These are phyloP conservation scores for Periglandula ipomoeae DNA, from an alignment of 2,329 filamentous ascomycete genomes.

Conservation along the genomic window DNA sequence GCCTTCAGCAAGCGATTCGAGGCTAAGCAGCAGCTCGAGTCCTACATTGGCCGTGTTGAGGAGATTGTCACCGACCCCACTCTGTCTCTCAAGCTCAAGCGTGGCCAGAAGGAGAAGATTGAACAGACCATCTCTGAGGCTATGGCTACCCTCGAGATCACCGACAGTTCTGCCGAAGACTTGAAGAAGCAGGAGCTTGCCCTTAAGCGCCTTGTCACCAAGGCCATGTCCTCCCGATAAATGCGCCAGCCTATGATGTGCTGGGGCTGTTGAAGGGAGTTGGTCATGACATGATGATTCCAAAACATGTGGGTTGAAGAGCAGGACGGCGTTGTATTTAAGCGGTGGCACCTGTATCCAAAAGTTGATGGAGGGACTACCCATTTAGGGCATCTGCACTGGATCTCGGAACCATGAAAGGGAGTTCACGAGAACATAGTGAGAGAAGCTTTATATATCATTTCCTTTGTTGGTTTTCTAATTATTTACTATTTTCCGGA, in stretches of 20 bases:
- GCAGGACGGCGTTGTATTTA: conserved; percentile 7
- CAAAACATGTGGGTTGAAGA: conserved; percentile 4
- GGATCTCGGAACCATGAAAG: conserved; percentile 2
- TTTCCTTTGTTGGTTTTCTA: conserved; percentile 8
- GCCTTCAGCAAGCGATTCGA: conserved; percentile 99
- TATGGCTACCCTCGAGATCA: conserved; percentile 94
- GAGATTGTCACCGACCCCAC: conserved; percentile 97
- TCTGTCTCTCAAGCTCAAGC: conserved; percentile 95
- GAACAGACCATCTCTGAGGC: conserved; percentile 94
- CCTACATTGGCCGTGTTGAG: conserved; percentile 96
- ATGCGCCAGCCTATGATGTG: conserved; percentile 8
- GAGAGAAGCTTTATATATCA: conserved; percentile 6
- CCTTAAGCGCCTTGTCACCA: conserved; percentile 95
- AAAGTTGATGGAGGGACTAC: conserved; percentile 4
- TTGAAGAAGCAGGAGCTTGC: conserved; percentile 99
- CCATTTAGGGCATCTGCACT: conserved; percentile 5
- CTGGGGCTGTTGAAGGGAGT: background rate
- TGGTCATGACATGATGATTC: conserved; percentile 2
- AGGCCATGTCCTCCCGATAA: conserved; percentile 93
- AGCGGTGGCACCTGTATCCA: conserved; percentile 6
- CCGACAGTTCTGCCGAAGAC: conserved; percentile 84
- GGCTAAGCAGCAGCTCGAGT: conserved; percentile 97
- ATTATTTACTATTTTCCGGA: conserved; percentile 10
- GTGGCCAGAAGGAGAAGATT: conserved; percentile 99
- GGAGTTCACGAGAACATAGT: conserved; percentile 2